phyloP scores from a whole-genome alignment of 345 rosid species.

The Lagerstroemia speciosa region DNA sequence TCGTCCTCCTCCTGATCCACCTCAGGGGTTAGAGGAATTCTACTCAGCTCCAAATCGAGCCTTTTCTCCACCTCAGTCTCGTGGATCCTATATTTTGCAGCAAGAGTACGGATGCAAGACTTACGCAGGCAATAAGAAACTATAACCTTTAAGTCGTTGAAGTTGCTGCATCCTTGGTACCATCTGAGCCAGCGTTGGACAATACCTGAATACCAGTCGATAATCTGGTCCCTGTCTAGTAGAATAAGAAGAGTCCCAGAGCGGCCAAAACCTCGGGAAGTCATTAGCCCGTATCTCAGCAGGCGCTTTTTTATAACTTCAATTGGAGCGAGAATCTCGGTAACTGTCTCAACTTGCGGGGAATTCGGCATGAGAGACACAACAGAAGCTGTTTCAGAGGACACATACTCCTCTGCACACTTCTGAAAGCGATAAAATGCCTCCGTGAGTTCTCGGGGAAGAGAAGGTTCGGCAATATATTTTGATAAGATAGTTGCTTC shows the following conservation, averaged over 20 bases:
- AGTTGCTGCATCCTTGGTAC: constrained; percentile 59
- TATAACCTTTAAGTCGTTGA: constrained; percentile 49
- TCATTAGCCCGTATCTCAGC: constrained; percentile 56
- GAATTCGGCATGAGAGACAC: constrained; percentile 50
- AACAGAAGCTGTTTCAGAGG: constrained; percentile 57
- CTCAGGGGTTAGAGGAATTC: constrained; percentile 45
- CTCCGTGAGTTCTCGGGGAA: constrained; percentile 71
- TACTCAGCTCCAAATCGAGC: constrained; percentile 54
- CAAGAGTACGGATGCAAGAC: constrained; percentile 85
- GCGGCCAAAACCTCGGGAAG: constrained; percentile 53
- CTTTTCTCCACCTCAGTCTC: constrained; percentile 62
- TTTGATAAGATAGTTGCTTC: constrained; percentile 66
- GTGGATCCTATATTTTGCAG: constrained; percentile 62
- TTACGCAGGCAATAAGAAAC: constrained; percentile 44
- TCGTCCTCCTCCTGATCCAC: constrained; percentile 23
- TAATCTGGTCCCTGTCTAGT: constrained; percentile 60
- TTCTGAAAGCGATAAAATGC: constrained; percentile 63
- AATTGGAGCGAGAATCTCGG: constrained; percentile 58
- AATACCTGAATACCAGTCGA: constrained; percentile 78
- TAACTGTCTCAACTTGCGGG: constrained; percentile 22
- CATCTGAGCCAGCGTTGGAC: constrained; percentile 61
- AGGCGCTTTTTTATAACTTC: constrained; percentile 63
- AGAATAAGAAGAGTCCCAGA: constrained; percentile 40
- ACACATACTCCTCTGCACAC: constrained; percentile 52
- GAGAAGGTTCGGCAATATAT: constrained; percentile 56